Base-by-base conservation (phyloP, 2,329 filamentous ascomycete genomes). In the Trichothecium roseum region DNA sequence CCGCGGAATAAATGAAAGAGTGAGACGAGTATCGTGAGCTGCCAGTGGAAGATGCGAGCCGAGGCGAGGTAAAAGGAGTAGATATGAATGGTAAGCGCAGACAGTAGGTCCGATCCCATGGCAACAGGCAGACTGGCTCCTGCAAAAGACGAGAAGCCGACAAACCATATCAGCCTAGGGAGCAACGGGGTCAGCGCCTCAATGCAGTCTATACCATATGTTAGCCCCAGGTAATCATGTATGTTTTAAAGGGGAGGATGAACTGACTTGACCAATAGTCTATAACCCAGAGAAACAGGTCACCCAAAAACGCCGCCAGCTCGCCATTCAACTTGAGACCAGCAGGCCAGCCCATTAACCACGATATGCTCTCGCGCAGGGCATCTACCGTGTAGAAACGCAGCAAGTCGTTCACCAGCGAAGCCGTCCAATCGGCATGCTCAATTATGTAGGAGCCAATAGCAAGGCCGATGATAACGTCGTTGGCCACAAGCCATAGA, bases 1-100 rank as follows among this genome's bases (percentile, higher is more conserved):
- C 91, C 93, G 22, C 89, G 84, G 55, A 98, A 98, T 8, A 98
- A 78, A 55, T 98, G 93, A 59, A 98, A 98, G n/a, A 98, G 77
- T 9, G 89, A 96, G 45, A 89, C 81, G 44, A 98, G 81, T 42
- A 98, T 96, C 4, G 84, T 94, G 41, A 98, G 78, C 60, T 98
- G 91, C 91, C 91, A 98, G 61, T 96, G 87, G 59, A 89, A 98
- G 50, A 98, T 96, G 35, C 91, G 81, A 3, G 91, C 91, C 8
- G 88, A 94, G 13, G 93, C 89, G 38, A 96, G 81, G 58, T 98
- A 98, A 57, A 98, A 98, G 2, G 84, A 94, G 64, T 96, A 94
- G 37, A 98, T 95, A 59, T 98, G 91, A 26, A 98, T 66, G 2
- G 93, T 98, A 40, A 96, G 68, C 32, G 93, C 71, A 2, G 89